phyloP scores from a whole-genome alignment of 306 rosid genomes.

The Begonia loranthoides region DNA sequence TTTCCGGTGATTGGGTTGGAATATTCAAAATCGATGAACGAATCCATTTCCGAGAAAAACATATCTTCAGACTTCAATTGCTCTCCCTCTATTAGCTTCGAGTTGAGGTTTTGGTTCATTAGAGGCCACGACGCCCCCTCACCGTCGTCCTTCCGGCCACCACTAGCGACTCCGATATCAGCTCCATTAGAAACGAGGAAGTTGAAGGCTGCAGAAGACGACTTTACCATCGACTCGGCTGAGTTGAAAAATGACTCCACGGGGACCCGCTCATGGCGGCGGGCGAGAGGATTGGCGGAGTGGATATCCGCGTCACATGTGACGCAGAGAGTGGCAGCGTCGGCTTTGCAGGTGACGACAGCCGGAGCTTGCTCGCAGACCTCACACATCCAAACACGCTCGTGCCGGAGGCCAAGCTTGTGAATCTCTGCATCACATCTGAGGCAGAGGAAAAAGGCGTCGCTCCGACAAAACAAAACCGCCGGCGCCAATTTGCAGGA shows the following conservation, averaged over 20 bases:
- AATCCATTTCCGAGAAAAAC: constrained; percentile 59
- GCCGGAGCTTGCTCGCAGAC: constrained; percentile 94
- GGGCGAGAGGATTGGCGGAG: constrained; percentile 76
- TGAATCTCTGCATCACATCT: constrained; percentile 59
- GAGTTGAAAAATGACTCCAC: constrained; percentile 66
- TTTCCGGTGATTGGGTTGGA: constrained; percentile 31
- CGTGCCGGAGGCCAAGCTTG: constrained; percentile 46
- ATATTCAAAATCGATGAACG: constrained; percentile 63
- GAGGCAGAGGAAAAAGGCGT: constrained; percentile 67
- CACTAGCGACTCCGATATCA: constrained; percentile 1
- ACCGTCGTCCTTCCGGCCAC: constrained; percentile 11
- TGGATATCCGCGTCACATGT: constrained; percentile 83
- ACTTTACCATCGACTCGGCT: constrained; percentile 34
- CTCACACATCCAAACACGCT: constrained; percentile 86
- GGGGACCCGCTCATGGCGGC: constrained; percentile 81
- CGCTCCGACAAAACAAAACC: constrained; percentile 48
- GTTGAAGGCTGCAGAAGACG: constrained; percentile 23
- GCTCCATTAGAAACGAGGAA: constrained; percentile 19
- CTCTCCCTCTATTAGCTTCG: constrained; percentile 36
- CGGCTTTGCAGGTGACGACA: constrained; percentile 83
- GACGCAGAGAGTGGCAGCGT: constrained; percentile 78
- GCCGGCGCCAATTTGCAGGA: constrained; percentile 54
- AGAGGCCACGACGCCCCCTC: constrained; percentile 39
- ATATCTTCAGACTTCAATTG: constrained; percentile 42
- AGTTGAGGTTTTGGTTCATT: constrained; percentile 29